Evolutionary conservation across 2,329 filamentous ascomycete genomes (phyloP), one percentile per base, ranked within the genome.

Genomic region (Penicillium sp.): DNA sequence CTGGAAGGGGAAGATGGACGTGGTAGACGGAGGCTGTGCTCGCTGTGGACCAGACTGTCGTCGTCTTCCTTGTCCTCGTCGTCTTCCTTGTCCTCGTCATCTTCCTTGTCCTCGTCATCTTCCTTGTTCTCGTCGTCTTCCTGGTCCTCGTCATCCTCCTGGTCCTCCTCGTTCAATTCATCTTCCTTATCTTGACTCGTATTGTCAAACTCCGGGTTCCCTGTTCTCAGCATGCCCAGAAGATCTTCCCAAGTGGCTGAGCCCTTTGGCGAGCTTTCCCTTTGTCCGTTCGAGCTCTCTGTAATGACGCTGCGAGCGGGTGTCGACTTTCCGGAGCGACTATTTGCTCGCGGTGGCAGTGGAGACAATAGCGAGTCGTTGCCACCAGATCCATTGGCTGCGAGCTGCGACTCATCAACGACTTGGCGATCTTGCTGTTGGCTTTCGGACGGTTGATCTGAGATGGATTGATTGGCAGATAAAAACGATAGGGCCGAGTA

Each of bases 401-500:
- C 29, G 9, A 32, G 8, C 3, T 46, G 45, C 10, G 40, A 24
- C 11, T 53, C 51, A 1, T 49, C 37, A 11, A 58, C 50, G 14
- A 57, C 46, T 34, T 58, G 57, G 8, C 54, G 52, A 43, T 53
- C 50, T 2, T 50, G 50, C 26, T 46, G 40, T n/a, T 45, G 24
- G 18, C 46, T 42, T 24, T 53, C 42, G 8, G 47, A 27, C 14
- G 43, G 36, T 7, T 39, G 34, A 14, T 49, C 32, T 3, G 47
- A 44, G 14, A 49, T 44, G 8, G 52, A 58, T 43, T 54, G 51
- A 26, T 55, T 55, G 28, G 50, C 52, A 13, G 57, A 59, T 6
- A 49, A 14, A 9, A 58, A 59, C 4, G 55, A 58, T 14, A 57
- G 22, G 3, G 36, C 36, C 1, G 53, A 56, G 2, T 48, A 18